Evolutionary conservation across 2,329 filamentous ascomycete species (phyloP).

Genomic region (Phialemonium atrogriseum): DNA sequence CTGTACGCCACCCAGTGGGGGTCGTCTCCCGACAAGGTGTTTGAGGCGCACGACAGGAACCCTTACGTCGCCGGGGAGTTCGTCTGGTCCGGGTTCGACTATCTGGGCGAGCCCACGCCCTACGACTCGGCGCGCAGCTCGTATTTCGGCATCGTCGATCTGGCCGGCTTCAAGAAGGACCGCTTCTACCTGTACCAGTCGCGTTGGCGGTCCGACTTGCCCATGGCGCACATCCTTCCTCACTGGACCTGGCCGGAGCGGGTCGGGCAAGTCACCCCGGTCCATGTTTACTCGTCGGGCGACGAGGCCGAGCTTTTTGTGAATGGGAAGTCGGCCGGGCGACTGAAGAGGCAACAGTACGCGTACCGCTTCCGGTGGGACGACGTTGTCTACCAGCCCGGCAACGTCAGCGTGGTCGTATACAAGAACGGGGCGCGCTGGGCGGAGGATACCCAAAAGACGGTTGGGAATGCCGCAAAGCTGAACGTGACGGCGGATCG

Average conservation of each 20-base stretch:
- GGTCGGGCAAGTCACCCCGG: constrained; percentile 37
- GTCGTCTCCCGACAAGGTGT: constrained; percentile 44
- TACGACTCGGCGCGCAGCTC: constrained; percentile 38
- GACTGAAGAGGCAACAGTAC: constrained; percentile 21
- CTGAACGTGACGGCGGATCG: constrained; percentile 30
- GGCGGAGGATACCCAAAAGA: constrained; percentile 32
- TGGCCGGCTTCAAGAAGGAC: constrained; percentile 50
- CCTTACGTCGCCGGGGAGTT: constrained; percentile 41
- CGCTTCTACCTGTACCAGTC: constrained; percentile 47
- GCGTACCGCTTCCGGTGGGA: constrained; percentile 47
- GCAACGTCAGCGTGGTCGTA: constrained; percentile 35
- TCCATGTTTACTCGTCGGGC: constrained; percentile 43
- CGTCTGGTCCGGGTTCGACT: constrained; percentile 22
- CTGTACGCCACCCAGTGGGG: constrained; percentile 39
- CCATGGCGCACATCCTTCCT: constrained; percentile 43
- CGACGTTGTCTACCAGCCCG: constrained; percentile 36
- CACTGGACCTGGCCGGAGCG: constrained; percentile 48
- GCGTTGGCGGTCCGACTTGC: constrained; percentile 39
- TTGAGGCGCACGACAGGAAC: constrained; percentile 35
- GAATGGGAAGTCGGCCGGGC: constrained; percentile 38
- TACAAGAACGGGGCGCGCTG: constrained; percentile 39
- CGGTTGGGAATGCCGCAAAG: constrained; percentile 28
- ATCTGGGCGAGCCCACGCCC: constrained; percentile 20
- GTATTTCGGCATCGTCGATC: constrained; percentile 49
- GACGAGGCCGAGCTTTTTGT: constrained; percentile 48